Evolutionary conservation across 2,329 filamentous ascomycete genomes (phyloP), one percentile per base, ranked within the genome.

Genomic region (Trichoderma atroviride): DNA sequence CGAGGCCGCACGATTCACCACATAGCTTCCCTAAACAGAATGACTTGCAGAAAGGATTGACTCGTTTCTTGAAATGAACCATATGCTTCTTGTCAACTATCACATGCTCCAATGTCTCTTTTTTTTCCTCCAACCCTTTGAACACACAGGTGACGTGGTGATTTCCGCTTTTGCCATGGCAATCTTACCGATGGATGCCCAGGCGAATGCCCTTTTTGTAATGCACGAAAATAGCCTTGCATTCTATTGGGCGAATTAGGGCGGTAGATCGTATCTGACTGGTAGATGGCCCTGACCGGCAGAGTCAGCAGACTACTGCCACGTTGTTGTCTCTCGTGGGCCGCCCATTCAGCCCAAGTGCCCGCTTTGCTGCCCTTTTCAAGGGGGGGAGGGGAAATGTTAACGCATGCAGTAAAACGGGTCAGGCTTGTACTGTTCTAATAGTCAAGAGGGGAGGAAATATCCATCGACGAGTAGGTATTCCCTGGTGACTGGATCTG

Each of bases 251-350:
- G n/a, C 53, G 22, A 22, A 52, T 4, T 22, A 52, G 40, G 55
- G 55, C 40, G 13, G 58, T 29, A n/a, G 37, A 22, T 50, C 63
- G 55, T 52, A 59, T 52, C 35, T 67, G 63, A 67, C 63, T 59
- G 63, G 63, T 67, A 35, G 43, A 35, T 50, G 50, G 24, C 27
- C 63, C 29, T 16, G 55, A 52, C 53, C 63, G 40, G 63, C 63
- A 67, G 57, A 59, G 63, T 67, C 63, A 59, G 63, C 40, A 50
- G 63, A 67, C 63, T 33, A 19, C 33, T 67, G 63, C 63, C 63
- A 67, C 63, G 63, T 67, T 67, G 55, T 58, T 66, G 53, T 56
- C 55, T 35, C 52, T 67, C 53, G 63, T 52, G 53, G 63, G 53
- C 52, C 52, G 35, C 63, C 63, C 22, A 50, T 40, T 57, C 27